Percentiles rank a stretch among this genome's conserved stretches.
Conservation (phyloP, 305 asterid species). For the Fraxinus velutina region DNA sequence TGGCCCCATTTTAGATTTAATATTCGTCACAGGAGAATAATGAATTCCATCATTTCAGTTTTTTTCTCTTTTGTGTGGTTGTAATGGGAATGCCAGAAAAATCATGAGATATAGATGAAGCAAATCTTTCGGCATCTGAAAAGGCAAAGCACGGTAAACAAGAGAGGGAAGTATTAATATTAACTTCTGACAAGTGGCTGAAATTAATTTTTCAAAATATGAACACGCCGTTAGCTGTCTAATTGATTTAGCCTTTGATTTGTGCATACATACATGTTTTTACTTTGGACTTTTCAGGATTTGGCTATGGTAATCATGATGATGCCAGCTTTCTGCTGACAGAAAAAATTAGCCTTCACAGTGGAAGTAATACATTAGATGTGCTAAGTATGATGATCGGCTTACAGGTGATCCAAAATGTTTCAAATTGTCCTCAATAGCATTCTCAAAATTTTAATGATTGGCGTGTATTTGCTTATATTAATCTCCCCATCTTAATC, state of each 20-base stretch:
- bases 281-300: slow-evolving; percentile 40
- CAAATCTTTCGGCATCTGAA: neutral
- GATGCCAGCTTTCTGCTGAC: slow-evolving; percentile 50
- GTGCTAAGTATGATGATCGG: slow-evolving; percentile 74
- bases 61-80: neutral
- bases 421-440: neutral
- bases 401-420: slow-evolving; percentile 44
- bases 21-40: neutral
- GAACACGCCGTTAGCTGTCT: neutral
- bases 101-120: neutral
- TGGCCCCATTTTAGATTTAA: neutral
- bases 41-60: neutral
- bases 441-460: neutral
- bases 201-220: neutral
- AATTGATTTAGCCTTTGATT: neutral
- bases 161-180: neutral
- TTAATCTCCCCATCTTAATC: neutral
- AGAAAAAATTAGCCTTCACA: slow-evolving; percentile 37
- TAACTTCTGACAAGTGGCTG: neutral
- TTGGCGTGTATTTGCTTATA: neutral
- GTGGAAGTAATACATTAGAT: slow-evolving; percentile 60
- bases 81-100: neutral
- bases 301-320: slow-evolving; percentile 67
- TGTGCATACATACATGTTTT: neutral
- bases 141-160: neutral